Evolutionary conservation across 495 filamentous ascomycete species (phyloP), one percentile per base, ranked within the genome.

Genomic region (Aspergillus coremiiformis): DNA sequence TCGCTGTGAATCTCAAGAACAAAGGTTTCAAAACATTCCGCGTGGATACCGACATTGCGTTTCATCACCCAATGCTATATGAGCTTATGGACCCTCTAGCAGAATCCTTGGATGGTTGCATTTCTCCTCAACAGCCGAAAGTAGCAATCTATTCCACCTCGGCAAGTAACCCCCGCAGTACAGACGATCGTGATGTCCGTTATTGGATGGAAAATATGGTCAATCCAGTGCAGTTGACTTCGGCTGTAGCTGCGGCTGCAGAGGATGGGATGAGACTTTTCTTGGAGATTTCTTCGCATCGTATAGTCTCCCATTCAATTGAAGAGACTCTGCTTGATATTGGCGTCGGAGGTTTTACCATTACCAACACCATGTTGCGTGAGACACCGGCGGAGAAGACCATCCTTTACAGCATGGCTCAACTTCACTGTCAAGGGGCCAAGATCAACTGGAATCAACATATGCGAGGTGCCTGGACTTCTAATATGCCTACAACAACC

Each of bases 351-450:
- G 64, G 65, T 44, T 57, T 55, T 19, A 49, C 52, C 9, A 60
- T 72, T 19, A 44, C 67, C 22, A 47, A 55, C 55, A 77, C 45
- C 60, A 70, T 43, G 66, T 66, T 80, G 15, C 23, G 56, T 1
- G 51, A 59, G 19, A 47, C 47, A 26, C 43, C 51, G 11, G 35
- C 37, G 4, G 43, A 46, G 21, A 57, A 49, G 27, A 47, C 44
- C 23, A 51, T 59, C 22, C 47, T 56, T 8, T 46, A 48, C 17
- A 43, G 35, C n/a, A 37, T 56, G 20, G 70, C 68, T 68, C 42
- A 72, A 66, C 15, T 77, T 57, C n/a, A 69, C 52, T 20, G 60
- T 15, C 75, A 70, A 52, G 81, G 81, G 4, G 61, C 61, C 20
- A 12, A 44, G 10, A 59, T 80, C 11, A 64, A 77, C 48, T 72